Evolutionary conservation across 2,329 filamentous ascomycete species (phyloP), one percentile per base, ranked within the genome.

Genomic region (Trichoderma breve): DNA sequence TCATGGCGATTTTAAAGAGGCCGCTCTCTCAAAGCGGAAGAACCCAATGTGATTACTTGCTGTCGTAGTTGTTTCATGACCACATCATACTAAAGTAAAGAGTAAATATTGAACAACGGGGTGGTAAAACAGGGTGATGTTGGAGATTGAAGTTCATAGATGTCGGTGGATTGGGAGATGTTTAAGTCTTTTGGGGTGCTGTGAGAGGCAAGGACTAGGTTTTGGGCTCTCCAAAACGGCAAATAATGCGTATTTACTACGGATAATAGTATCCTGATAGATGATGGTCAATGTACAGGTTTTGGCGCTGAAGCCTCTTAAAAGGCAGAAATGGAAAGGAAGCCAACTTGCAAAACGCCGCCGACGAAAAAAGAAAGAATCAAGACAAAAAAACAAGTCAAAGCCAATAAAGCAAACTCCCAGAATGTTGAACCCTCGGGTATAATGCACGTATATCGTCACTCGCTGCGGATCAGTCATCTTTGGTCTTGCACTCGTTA

Each of bases 371-470:
- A 32, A 34, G 3, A 63, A 62, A 36, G 24, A 65, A 66, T 3
- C 2, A 9, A 43, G 28, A 53, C 15, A n/a, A 28, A 30, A 60
- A n/a, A 21, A 15, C 26, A 21, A 21, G 11, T 53, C 2, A 53
- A 53, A 24, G 3, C n/a, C 47, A 24, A 53, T 53, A 1, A 53
- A 53, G 47, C 21, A 53, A 71, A 64, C 68, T 71, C 60, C 68
- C 43, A 28, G 18, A 70, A 63, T 18, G 8, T 32, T 64, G 8
- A 39, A 43, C 47, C 51, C 47, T 32, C 15, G 58, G 68, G 68
- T 71, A 71, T 71, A 71, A 57, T 64, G 34, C 43, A 34, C 28
- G 62, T 63, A 26, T 63, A 55, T 26, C 53, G 57, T 47, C 30
- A 61, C 39, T 53, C 24, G 51, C 36, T 47, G 55, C 60, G 34